Percentiles rank a stretch among this genome's conserved stretches.
phyloP scores from a whole-genome alignment of 305 asterid genomes.

The Andrographis paniculata region DNA sequence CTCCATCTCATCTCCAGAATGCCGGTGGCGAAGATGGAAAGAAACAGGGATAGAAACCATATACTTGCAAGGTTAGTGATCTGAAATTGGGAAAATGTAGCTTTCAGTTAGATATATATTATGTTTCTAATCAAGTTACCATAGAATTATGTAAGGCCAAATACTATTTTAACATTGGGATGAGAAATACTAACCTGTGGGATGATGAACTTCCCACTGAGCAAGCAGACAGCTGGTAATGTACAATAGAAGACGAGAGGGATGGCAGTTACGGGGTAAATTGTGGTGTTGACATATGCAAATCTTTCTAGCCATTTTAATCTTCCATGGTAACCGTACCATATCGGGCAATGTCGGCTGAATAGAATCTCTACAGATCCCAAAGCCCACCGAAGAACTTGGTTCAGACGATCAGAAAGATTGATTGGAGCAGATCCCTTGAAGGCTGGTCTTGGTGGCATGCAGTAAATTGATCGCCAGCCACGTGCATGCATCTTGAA shows the following conservation, averaged over 20 bases:
- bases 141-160: not conserved
- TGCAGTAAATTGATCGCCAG: slow-evolving; percentile 98
- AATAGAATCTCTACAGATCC: slow-evolving; percentile 89
- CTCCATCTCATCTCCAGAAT: slow-evolving; percentile 97
- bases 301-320: slow-evolving; percentile 91
- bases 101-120: not conserved
- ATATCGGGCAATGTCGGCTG: slow-evolving; percentile 91
- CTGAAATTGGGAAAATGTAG: slow-evolving; percentile 32
- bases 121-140: not conserved
- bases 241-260: slow-evolving; percentile 81
- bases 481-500: slow-evolving; percentile 99
- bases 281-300: slow-evolving; percentile 84
- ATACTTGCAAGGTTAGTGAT: slow-evolving; percentile 86
- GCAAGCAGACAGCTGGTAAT: slow-evolving; percentile 86
- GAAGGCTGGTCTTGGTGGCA: slow-evolving; percentile 91
- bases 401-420: slow-evolving; percentile 92
- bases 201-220: slow-evolving; percentile 86
- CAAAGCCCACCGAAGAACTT: slow-evolving; percentile 96
- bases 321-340: slow-evolving; percentile 89
- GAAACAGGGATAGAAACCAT: slow-evolving; percentile 93
- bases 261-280: slow-evolving; percentile 81
- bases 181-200: slow-evolving; percentile 57
- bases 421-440: too few relatives aligned
- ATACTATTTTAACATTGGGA: not conserved
- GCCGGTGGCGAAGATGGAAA: slow-evolving; percentile 93